These are phyloP conservation scores for Lactifluus echinatus DNA, from an alignment of 768 basidiomycete genomes.

Conservation along the genomic window DNA sequence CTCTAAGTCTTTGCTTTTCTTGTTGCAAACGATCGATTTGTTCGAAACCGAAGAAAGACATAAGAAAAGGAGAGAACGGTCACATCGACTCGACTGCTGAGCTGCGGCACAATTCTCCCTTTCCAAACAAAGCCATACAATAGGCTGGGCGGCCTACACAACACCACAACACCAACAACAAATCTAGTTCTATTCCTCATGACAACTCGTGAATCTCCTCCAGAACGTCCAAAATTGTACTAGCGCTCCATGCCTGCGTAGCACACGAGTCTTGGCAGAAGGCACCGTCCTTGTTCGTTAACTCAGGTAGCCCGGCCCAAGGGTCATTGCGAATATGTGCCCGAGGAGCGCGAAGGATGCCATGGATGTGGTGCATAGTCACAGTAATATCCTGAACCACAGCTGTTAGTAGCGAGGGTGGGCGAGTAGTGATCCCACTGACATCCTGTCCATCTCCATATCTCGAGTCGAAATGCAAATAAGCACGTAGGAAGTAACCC, in stretches of 20 bases:
- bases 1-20: slow-evolving; percentile 49
- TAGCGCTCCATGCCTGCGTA: slow-evolving; percentile 96
- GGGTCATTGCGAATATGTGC: slow-evolving; percentile 68
- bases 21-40: slow-evolving; percentile 46
- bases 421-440: neutral
- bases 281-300: slow-evolving; percentile 78
- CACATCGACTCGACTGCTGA: neutral
- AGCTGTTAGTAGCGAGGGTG: slow-evolving; percentile 10
- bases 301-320: slow-evolving; percentile 92
- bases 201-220: slow-evolving; percentile 53
- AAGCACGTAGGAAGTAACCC: slow-evolving; percentile 92
- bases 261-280: slow-evolving; percentile 83
- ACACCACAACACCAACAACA: neutral
- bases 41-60: slow-evolving; percentile 84
- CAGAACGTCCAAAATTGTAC: slow-evolving; percentile 84
- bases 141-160: too few relatives aligned
- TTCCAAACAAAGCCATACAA: slow-evolving; percentile 19
- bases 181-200: neutral
- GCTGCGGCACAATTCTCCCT: neutral
- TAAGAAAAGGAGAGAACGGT: slow-evolving; percentile 16
- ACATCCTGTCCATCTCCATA: slow-evolving; percentile 64
- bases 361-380: slow-evolving; percentile 76
- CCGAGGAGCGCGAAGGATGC: slow-evolving; percentile 59
- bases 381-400: slow-evolving; percentile 47
- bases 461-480: slow-evolving; percentile 74